Evolutionary conservation across 2,329 filamentous ascomycete species (phyloP).

Genomic region (Colletotrichum sp.): DNA sequence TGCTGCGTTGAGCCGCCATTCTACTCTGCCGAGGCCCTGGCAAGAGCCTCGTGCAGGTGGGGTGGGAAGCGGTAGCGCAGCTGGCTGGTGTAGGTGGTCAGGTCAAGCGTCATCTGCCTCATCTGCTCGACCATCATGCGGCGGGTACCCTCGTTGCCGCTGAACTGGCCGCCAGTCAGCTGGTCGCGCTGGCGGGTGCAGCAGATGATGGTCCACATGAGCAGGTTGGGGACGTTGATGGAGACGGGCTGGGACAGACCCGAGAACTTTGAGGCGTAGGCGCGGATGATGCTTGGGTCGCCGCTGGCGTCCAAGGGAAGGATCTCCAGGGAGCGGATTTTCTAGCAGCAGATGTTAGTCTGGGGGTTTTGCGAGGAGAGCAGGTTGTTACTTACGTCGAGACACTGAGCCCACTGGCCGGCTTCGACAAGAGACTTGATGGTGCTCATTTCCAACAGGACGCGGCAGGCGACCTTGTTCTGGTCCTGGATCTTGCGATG

Average conservation of each 20-base stretch:
- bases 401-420: conserved; percentile 60
- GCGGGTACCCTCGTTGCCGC: conserved; percentile 71
- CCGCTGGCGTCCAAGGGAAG: conserved; percentile 79
- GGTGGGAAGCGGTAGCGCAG: conserved; percentile 89
- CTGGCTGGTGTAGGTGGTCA: conserved; percentile 93
- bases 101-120: conserved; percentile 82
- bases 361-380: background rate
- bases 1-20: background rate
- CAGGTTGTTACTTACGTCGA: conserved; percentile 57
- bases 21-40: conserved; percentile 76
- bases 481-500: conserved; percentile 61
- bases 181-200: conserved; percentile 80
- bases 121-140: conserved; percentile 72
- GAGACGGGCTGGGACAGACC: conserved; percentile 80
- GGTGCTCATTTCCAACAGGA: conserved; percentile 65
- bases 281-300: conserved; percentile 80
- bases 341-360: conserved; percentile 47
- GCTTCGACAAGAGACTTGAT: conserved; percentile 63
- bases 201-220: conserved; percentile 92
- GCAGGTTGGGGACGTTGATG: conserved; percentile 86
- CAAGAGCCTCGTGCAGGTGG: conserved; percentile 86
- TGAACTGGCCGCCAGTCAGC: conserved; percentile 74
- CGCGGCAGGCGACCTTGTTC: conserved; percentile 61
- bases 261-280: conserved; percentile 81
- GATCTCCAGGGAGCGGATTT: conserved; percentile 76